Conservation (phyloP, 495 filamentous ascomycete species). For the Pyrenula aspistea region DNA sequence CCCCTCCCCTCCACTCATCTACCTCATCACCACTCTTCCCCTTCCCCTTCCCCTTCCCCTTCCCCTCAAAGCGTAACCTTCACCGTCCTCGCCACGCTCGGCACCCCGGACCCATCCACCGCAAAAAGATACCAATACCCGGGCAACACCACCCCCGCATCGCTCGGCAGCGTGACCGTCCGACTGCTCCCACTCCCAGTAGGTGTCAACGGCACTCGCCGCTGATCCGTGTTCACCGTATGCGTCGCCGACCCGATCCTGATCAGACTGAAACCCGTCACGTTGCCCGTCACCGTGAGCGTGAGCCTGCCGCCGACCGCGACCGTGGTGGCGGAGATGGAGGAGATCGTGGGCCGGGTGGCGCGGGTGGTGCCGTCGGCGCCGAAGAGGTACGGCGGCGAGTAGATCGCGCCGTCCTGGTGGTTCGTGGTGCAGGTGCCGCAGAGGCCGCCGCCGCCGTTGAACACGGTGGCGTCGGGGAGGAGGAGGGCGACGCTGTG, state of each 20-base stretch:
- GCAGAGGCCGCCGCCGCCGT: slow-evolving; percentile 45
- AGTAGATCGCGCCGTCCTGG: slow-evolving; percentile 45
- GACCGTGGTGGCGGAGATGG: slow-evolving; percentile 11
- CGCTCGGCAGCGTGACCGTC: slow-evolving; percentile 25
- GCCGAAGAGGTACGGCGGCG: slow-evolving; percentile 40
- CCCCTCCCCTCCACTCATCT: no score
- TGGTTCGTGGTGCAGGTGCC: slow-evolving; percentile 41
- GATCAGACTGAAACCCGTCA: slow-evolving; percentile 23
- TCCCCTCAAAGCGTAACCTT: slow-evolving; percentile 1
- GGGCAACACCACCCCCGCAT: slow-evolving; percentile 38
- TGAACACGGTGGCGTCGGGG: slow-evolving; percentile 41
- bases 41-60: not conserved
- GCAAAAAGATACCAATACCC: slow-evolving; percentile 50
- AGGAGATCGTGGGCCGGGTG: slow-evolving; percentile 23
- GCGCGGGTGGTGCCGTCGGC: slow-evolving; percentile 23
- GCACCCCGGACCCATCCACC: slow-evolving; percentile 30
- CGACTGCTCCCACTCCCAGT: slow-evolving; percentile 8
- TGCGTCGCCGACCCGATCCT: slow-evolving; percentile 39
- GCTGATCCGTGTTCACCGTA: slow-evolving; percentile 47
- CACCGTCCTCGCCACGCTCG: slow-evolving; percentile 23
- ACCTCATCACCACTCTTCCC: not conserved
- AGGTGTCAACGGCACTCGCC: slow-evolving; percentile 30
- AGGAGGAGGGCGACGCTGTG: slow-evolving; percentile 43
- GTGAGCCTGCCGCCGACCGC: slow-evolving; percentile 9
- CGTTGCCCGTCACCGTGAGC: slow-evolving; percentile 20